phyloP scores from a whole-genome alignment of 108 stramenopile species.

The Cyclotella sp. region DNA sequence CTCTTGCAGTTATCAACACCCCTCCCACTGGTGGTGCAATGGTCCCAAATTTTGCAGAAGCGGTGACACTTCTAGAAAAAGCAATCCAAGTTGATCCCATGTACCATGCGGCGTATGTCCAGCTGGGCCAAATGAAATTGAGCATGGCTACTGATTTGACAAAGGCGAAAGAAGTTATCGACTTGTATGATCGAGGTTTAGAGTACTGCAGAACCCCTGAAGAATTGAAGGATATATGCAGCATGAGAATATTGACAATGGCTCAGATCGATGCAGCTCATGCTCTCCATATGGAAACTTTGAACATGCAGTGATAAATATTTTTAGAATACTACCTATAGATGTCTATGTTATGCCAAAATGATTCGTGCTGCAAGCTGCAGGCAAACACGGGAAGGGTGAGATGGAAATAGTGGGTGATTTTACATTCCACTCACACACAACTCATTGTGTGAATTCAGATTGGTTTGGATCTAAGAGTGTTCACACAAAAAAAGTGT shows the following conservation, averaged over 20 bases:
- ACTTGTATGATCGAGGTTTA: constrained; percentile 82
- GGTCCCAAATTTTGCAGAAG: constrained; percentile 69
- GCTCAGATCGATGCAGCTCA: constrained; percentile 89
- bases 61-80: constrained; percentile 75
- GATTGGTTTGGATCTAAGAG: no score
- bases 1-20: constrained; percentile 83
- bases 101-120: constrained; percentile 90
- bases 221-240: constrained; percentile 87
- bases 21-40: constrained; percentile 71
- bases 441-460: no score
- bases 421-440: no score
- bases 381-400: no score
- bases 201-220: constrained; percentile 85
- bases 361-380: no score
- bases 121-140: constrained; percentile 90
- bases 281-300: constrained; percentile 84
- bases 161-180: constrained; percentile 77
- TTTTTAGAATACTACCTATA: no score
- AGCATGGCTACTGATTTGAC: constrained; percentile 81
- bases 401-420: no score
- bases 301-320: constrained; percentile 76
- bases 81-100: constrained; percentile 88
- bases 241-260: constrained; percentile 86
- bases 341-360: no score
- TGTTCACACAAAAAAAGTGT: no score